These are phyloP conservation scores for Picea abies DNA, from an alignment of 83 land plant species.

Conservation along the genomic window DNA sequence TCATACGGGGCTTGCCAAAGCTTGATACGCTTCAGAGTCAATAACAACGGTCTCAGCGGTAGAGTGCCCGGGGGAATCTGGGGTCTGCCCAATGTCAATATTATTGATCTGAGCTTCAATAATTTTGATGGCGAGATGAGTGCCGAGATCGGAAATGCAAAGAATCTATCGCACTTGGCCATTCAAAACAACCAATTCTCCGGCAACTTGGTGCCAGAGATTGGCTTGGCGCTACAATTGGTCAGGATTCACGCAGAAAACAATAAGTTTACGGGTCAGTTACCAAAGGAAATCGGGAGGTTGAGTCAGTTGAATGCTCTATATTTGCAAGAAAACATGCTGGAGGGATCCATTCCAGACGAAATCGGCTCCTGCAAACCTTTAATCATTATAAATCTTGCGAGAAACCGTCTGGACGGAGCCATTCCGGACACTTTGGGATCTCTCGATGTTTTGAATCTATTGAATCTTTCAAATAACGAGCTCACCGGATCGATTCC, in stretches of 20 bases:
- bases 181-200: constrained; percentile 17
- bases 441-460: too few species aligned
- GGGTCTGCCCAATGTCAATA: not conserved
- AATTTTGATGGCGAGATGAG: not conserved
- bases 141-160: constrained; percentile 22
- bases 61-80: constrained; percentile 3
- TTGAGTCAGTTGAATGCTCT: constrained; percentile 42
- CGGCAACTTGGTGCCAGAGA: constrained; percentile 32
- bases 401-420: too few species aligned
- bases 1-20: constrained; percentile 32
- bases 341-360: too few species aligned
- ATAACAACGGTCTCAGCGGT: constrained; percentile 28
- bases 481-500: constrained; percentile 37
- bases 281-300: constrained; percentile 48
- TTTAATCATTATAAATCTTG: too few species aligned
- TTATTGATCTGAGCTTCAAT: not conserved
- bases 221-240: constrained; percentile 28
- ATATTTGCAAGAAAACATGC: constrained; percentile 30
- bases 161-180: constrained; percentile 36
- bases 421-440: too few species aligned
- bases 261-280: too few species aligned
- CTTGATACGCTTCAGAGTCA: constrained; percentile 16
- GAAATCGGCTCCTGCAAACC: too few species aligned
- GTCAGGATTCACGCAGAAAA: constrained; percentile 7
- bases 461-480: too few species aligned